Evolutionary conservation across 345 rosid genomes (phyloP), one percentile per base, ranked within the genome.

Genomic region (Linum usitatissimum): DNA sequence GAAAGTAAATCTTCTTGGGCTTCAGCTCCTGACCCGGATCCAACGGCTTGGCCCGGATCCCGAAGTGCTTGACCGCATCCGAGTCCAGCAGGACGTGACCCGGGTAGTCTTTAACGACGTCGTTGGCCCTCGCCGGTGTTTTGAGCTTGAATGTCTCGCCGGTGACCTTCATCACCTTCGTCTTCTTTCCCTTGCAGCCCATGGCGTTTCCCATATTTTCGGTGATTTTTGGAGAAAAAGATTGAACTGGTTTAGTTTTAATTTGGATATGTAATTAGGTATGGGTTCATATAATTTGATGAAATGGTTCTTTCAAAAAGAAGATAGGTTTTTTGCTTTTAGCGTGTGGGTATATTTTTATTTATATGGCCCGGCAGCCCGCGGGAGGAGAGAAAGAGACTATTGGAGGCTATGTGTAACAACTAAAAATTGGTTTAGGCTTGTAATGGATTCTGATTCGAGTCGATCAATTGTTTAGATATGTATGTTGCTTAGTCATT

Each of bases 71-170:
- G 1, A 70, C 73, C 15, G 68, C 60, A 0, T 70, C 73, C 3
- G 73, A 70, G 21, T 70, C 73, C 12, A 70, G 20, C 5, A 70
- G 30, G 6, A 64, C 73, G 17, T 70, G 57, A 0, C 68, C 73
- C 0, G 73, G 73, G 64, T 70, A 59, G 34, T 70, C 68, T 31
- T 38, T 64, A 4, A 64, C 56, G 4, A 59, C 60, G 18, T 70
- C 73, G 2, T 57, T 21, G 1, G 64, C 73, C 42, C 12, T 70
- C 2, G 55, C 60, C 55, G 73, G 73, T 5, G 73, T 70, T 51
- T 64, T 70, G 53, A 70, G 23, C 31, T 70, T 70, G 68, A 70
- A 64, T 3, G 73, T 59, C 36, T 70, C 68, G 2, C 73, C 73
- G 39, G 59, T 66, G 18, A 70, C 40, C 21, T 53, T 64, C 73